Evolutionary conservation across 192 early-diverging fungal species (phyloP).

Genomic region (Entomortierella lignicola): DNA sequence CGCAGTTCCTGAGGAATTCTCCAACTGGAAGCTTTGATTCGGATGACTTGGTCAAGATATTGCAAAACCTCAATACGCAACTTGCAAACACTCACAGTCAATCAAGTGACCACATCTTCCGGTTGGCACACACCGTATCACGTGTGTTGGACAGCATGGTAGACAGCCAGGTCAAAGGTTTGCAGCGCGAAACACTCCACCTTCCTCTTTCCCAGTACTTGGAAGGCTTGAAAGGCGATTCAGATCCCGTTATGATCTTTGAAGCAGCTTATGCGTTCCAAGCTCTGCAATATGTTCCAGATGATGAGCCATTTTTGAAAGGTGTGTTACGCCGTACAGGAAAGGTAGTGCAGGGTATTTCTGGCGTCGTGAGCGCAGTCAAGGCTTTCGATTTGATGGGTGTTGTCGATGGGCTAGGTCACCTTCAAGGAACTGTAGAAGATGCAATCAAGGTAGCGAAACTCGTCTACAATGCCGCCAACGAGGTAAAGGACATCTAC

Average conservation of each 20-base stretch:
- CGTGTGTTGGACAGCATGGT: background rate
- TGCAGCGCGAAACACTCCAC: background rate
- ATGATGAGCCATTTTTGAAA: background rate
- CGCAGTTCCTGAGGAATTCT: background rate
- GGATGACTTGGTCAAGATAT: slow-evolving; percentile 1
- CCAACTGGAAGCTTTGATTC: background rate
- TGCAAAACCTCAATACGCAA: background rate
- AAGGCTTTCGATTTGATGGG: background rate
- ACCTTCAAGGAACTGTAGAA: background rate
- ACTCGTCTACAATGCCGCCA: background rate
- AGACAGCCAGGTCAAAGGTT: background rate
- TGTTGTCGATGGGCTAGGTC: background rate
- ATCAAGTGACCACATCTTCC: background rate
- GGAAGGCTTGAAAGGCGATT: background rate
- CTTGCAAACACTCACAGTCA: background rate
- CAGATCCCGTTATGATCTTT: background rate
- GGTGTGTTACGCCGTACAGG: background rate
- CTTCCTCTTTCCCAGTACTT: background rate
- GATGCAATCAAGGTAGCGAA: background rate
- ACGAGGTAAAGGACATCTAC: background rate
- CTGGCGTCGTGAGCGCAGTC: background rate
- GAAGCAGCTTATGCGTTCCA: background rate
- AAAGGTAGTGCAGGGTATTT: background rate
- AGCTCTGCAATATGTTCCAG: background rate
- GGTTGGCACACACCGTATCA: background rate